Conservation (phyloP, 139 green algal species). For the Chlamydomonas incerta region DNA sequence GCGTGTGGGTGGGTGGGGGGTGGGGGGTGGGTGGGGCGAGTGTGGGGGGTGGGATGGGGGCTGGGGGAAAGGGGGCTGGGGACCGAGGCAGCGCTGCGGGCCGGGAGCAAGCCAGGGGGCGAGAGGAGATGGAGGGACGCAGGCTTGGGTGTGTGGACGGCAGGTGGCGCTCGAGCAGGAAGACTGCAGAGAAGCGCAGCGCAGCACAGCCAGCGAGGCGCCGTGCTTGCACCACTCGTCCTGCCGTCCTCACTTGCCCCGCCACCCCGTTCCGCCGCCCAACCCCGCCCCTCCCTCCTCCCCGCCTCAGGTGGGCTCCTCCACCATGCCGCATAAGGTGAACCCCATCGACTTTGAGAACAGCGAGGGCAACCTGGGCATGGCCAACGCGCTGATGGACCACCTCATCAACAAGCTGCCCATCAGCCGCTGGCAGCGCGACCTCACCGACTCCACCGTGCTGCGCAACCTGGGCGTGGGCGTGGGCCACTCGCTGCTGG, state of each 20-base stretch:
- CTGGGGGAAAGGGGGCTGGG: no score
- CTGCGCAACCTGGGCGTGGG: conserved; percentile 96
- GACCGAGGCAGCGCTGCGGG: not conserved
- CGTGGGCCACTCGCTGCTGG: conserved; percentile 88
- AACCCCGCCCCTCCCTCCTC: no score
- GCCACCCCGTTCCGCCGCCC: not conserved
- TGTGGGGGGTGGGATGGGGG: no score
- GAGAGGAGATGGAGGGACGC: no score
- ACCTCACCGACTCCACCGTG: conserved; percentile 98
- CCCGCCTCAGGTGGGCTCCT: conserved; percentile 90
- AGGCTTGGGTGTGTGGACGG: no score
- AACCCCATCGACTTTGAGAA: conserved; percentile 99
- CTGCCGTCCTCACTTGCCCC: no score
- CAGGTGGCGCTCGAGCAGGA: no score
- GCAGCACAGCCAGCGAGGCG: no score
- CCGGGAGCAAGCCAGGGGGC: no score
- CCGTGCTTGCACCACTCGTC: no score
- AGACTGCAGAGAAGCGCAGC: no score
- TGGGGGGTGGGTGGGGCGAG: not conserved
- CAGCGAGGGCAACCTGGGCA: conserved; percentile 97
- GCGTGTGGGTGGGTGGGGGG: not conserved
- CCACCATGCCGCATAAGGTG: conserved; percentile 99
- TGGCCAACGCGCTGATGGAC: conserved; percentile 95
- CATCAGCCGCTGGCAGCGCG: conserved; percentile 89
- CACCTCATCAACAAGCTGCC: conserved; percentile 96